Evolutionary conservation across 2,329 filamentous ascomycete species (phyloP).

Genomic region (Monilinia fructigena): DNA sequence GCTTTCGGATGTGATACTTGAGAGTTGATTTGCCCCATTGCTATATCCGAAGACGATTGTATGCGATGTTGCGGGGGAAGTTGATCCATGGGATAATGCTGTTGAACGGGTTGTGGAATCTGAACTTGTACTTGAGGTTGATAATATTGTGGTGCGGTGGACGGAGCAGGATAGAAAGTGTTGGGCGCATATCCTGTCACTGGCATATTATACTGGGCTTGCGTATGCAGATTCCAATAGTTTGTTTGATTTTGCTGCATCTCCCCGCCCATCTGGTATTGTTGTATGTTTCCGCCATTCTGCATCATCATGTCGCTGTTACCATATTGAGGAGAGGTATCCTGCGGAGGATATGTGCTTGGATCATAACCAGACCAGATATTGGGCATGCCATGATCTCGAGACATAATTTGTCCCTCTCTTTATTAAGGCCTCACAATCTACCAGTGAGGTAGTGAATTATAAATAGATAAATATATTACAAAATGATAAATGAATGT

Average conservation of each 20-base stretch:
- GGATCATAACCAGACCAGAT: constrained; percentile 21
- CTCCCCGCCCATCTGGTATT: constrained; percentile 19
- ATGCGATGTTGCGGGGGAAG: constrained; percentile 13
- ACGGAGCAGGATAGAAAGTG: constrained; percentile 13
- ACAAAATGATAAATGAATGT: neutral
- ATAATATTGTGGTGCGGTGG: constrained; percentile 24
- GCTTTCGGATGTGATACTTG: constrained; percentile 22
- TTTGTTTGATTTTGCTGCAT: constrained; percentile 10
- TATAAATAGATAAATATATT: neutral
- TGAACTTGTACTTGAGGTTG: constrained; percentile 22
- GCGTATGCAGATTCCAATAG: constrained; percentile 21
- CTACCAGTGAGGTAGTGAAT: neutral
- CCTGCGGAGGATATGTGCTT: constrained; percentile 22
- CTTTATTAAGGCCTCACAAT: neutral
- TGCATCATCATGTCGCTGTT: constrained; percentile 20
- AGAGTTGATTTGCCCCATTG: constrained; percentile 13
- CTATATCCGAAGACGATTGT: constrained; percentile 19
- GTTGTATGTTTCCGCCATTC: constrained; percentile 16
- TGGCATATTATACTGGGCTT: constrained; percentile 17
- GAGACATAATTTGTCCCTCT: constrained; percentile 22
- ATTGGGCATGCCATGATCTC: constrained; percentile 22
- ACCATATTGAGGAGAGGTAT: constrained; percentile 19
- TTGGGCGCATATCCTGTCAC: constrained; percentile 20
- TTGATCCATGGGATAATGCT: constrained; percentile 21
- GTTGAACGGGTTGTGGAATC: constrained; percentile 25